Conservation (phyloP, 2,329 filamentous ascomycete species). For the Fonsecaea nubica region DNA sequence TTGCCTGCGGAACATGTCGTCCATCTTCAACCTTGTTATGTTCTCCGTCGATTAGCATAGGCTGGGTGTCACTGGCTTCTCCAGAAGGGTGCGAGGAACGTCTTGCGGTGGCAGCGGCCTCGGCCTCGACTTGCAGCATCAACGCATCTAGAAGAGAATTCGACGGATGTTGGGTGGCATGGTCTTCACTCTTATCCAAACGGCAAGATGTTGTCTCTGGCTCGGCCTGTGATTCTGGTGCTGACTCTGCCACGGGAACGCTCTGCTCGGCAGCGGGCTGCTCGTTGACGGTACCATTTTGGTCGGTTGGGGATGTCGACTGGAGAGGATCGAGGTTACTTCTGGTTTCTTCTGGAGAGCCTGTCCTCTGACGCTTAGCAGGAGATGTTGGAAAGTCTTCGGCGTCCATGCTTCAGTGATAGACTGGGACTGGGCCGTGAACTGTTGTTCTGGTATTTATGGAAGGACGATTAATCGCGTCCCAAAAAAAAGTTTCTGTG, state of each 20-base stretch:
- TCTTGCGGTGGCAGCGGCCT: constrained; percentile 20
- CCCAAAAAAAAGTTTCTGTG: constrained; percentile 11
- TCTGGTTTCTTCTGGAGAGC: constrained; percentile 25
- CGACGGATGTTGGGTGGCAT: constrained; percentile 3
- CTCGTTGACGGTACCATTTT: neutral
- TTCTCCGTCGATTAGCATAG: neutral
- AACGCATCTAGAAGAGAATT: constrained; percentile 37
- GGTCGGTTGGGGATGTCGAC: neutral
- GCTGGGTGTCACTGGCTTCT: neutral
- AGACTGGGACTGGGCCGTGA: neutral
- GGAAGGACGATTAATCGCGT: neutral
- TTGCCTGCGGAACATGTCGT: neutral
- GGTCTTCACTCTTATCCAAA: neutral
- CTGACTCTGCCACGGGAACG: neutral
- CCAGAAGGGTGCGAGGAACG: neutral
- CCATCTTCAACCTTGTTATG: neutral
- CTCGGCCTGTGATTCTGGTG: too few relatives aligned
- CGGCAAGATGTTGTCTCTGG: neutral
- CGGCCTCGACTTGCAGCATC: constrained; percentile 40
- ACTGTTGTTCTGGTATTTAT: neutral
- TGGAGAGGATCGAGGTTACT: constrained; percentile 4
- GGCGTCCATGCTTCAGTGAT: constrained; percentile 25
- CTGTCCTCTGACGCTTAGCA: constrained; percentile 36
- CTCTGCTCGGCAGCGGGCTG: neutral
- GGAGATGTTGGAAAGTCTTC: constrained; percentile 38